Base-by-base conservation (phyloP, 257 asterid species). In the Cordia subcordata region DNA sequence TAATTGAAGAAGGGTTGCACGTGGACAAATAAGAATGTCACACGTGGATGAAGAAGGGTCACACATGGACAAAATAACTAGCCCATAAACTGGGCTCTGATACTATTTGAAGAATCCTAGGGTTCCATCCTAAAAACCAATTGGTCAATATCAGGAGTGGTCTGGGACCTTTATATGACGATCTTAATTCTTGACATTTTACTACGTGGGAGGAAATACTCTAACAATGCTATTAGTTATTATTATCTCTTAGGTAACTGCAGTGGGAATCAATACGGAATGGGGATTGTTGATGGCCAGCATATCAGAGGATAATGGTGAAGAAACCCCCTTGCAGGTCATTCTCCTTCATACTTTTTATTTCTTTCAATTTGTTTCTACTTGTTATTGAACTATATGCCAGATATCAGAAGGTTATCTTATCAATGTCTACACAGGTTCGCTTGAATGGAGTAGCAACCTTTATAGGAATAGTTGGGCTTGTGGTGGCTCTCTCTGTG, bases 201-300 rank as follows among this genome's bases (percentile, higher is more conserved):
- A n/a, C n/a, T n/a, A n/a, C n/a, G n/a, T n/a, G n/a, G n/a, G n/a
- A n/a, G n/a, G n/a, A n/a, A n/a, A n/a, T n/a, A n/a, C n/a, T n/a
- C n/a, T n/a, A n/a, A n/a, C n/a, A n/a, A n/a, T n/a, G 6, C 35
- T 3, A 27, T 27, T 27, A 27, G 35, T 18, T 46, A 15, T 45
- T 40, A 55, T 17, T 22, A 14, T 58, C 23, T 50, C 53, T 70
- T 68, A 90, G 96, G 95, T 87, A 51, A 90, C 96, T 64, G 95
- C 94, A 65, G 96, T 92, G 10, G 99, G 99, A 67, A 78, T 92
- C 44, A 88, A 86, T 72, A 92, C 99, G 13, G 99, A 92, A 63
- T 92, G 99, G 99, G 99, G 99, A 74, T 75, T 92, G 77, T 65
- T 92, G 81, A 88, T 92, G 96, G 93, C 96, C 10, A 92, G 91